Evolutionary conservation across 1,284 basidiomycete genomes (phyloP), one percentile per base, ranked within the genome.

Genomic region (Fomitopsis palustris): DNA sequence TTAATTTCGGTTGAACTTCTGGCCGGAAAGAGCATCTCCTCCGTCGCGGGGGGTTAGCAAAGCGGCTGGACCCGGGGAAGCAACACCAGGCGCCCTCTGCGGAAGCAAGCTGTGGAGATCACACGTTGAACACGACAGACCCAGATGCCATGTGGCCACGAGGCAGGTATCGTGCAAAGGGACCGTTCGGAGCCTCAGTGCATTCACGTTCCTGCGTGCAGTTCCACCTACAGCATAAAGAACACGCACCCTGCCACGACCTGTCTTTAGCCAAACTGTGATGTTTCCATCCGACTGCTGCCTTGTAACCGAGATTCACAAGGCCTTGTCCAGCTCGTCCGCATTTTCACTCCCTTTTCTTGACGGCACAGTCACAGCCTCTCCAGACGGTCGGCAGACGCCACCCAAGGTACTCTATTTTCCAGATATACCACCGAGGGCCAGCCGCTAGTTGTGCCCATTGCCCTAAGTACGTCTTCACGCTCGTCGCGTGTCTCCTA

Each of bases 1-100:
- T 62, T 60, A 57, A 57, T 58, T 57, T 64, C 60, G 64, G 64
- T 60, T 54, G 57, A 56, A 60, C 63, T 54, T 49, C 62, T 63
- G 65, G 63, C 65, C 65, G 65, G 55, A 47, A 61, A 59, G 58
- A 61, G 60, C 64, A 62, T 47, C 41, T 57, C 61, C 62, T 61
- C 56, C 63, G 62, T 64, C 63, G 57, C 55, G 47, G 54, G 56
- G 41, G 54, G 41, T 56, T 53, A 57, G 35, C 35, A 25, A 37
- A 29, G 9, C 45, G 56, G 59, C 37, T 39, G 56, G 39, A 29
- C 25, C 53, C 55, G 59, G 55, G 33, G 33, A 54, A 54, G 19
- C 45, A 31, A 54, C 7, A 19, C 42, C 27, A 56, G 19, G 27
- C n/a, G 47, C 25, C 58, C 21, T 25, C 51, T 7, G 37, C 59